Evolutionary conservation across 1,284 basidiomycete genomes (phyloP).

Genomic region (Vanrija pseudolonga): DNA sequence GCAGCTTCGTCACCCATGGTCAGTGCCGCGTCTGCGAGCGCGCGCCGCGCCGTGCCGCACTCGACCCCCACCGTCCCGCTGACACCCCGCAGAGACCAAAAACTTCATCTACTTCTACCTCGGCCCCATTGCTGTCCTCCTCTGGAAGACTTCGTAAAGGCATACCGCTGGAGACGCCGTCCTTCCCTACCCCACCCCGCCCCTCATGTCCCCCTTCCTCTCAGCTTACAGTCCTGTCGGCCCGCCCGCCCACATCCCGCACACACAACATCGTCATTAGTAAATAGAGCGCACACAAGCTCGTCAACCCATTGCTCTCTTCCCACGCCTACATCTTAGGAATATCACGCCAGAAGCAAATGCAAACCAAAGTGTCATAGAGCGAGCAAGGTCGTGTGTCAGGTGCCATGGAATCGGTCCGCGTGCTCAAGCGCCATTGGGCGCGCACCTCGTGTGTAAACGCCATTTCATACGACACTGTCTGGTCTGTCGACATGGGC

Average conservation of each 20-base stretch:
- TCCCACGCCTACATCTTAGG: neutral
- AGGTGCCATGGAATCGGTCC: too few species aligned
- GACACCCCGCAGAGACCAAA: constrained; percentile 70
- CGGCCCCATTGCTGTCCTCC: constrained; percentile 79
- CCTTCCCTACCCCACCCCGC: neutral
- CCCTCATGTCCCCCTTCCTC: neutral
- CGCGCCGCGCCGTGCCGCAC: constrained; percentile 6
- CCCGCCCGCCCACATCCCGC: neutral
- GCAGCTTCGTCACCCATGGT: constrained; percentile 97
- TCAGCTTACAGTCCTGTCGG: neutral
- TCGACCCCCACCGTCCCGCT: neutral
- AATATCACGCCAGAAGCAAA: too few species aligned
- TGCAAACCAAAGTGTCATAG: too few species aligned
- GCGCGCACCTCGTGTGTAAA: too few species aligned
- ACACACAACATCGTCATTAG: neutral
- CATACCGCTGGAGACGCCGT: neutral
- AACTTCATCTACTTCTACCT: constrained; percentile 98
- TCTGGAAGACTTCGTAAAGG: constrained; percentile 77
- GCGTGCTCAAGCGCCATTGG: too few species aligned
- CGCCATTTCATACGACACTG: neutral
- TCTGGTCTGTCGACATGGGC: too few species aligned
- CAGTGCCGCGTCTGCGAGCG: constrained; percentile 43
- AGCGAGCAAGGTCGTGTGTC: too few species aligned
- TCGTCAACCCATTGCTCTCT: too few species aligned
- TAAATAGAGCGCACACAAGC: too few species aligned